phyloP scores from a whole-genome alignment of 2,329 filamentous ascomycete species.

The Sordariomycetes sp. region DNA sequence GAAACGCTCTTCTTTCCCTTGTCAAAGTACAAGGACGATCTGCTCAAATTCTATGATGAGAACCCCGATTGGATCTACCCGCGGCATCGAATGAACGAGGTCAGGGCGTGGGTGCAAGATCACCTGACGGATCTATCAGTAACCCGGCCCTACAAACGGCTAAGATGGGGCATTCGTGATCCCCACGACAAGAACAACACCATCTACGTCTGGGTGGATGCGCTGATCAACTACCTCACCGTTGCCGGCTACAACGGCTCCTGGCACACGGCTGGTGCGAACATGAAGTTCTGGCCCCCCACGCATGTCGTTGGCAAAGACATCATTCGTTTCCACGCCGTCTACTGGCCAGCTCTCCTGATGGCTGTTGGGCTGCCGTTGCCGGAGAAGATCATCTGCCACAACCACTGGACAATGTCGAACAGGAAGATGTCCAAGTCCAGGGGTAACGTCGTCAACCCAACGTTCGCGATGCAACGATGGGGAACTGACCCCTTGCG shows the following conservation, averaged over 20 bases:
- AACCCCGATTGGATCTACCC: conserved; percentile 77
- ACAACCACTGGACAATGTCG: conserved; percentile 93
- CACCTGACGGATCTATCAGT: conserved; percentile 83
- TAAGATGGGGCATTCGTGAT: conserved; percentile 84
- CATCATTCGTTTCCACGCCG: conserved; percentile 89
- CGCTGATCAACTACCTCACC: conserved; percentile 87
- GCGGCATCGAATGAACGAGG: conserved; percentile 61
- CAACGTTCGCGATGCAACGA: conserved; percentile 80
- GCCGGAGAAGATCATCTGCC: conserved; percentile 73
- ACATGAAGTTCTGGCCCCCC: conserved; percentile 71
- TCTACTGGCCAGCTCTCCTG: conserved; percentile 96
- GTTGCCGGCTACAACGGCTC: conserved; percentile 61
- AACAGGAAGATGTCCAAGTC: conserved; percentile 95
- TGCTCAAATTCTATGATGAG: conserved; percentile 70
- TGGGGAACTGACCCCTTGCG: conserved; percentile 84
- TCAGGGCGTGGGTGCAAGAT: conserved; percentile 66
- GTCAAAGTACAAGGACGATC: conserved; percentile 67
- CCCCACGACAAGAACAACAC: conserved; percentile 79
- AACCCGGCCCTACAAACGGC: conserved; percentile 67
- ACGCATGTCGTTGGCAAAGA: conserved; percentile 94
- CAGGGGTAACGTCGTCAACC: conserved; percentile 88
- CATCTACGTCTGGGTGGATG: conserved; percentile 95
- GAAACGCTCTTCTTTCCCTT: conserved; percentile 92
- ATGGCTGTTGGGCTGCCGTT: conserved; percentile 76
- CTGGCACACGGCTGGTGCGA: conserved; percentile 54